Conservation (phyloP, 202 grass and related monocot genomes). For the Musa balbisiana region DNA sequence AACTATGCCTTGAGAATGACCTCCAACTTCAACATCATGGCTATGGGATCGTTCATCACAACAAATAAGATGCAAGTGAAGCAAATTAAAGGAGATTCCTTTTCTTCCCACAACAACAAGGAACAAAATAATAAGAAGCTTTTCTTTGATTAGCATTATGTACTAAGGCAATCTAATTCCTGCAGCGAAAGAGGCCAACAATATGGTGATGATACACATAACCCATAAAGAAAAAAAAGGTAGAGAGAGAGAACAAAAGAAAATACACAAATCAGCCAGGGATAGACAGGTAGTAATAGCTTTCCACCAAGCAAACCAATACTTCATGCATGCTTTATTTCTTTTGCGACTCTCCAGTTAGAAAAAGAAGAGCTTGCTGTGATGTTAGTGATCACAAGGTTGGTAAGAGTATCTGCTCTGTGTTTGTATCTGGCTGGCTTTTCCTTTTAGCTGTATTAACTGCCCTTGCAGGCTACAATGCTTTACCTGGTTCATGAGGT, state of each 20-base stretch:
- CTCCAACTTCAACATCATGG: background rate
- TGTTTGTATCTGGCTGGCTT: constrained; percentile 33
- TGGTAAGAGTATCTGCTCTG: constrained; percentile 46
- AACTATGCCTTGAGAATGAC: background rate
- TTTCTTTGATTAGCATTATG: constrained; percentile 19
- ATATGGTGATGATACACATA: background rate
- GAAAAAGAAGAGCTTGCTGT: constrained; percentile 63
- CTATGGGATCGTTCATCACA: too few relatives aligned
- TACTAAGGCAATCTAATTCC: background rate
- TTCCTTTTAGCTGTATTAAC: constrained; percentile 74
- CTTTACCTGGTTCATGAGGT: constrained; percentile 54
- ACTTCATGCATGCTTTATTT: constrained; percentile 44
- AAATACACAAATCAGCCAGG: constrained; percentile 2
- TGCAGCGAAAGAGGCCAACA: background rate
- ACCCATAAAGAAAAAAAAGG: background rate
- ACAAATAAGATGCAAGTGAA: too few relatives aligned
- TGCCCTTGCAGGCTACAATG: constrained; percentile 83
- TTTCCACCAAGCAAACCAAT: constrained; percentile 3
- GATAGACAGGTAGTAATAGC: background rate
- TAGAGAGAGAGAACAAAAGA: background rate
- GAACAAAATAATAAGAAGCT: background rate
- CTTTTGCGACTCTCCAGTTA: constrained; percentile 53
- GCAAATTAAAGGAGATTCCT: background rate
- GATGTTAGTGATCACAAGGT: constrained; percentile 69
- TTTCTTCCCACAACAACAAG: background rate